phyloP scores from a whole-genome alignment of 441 rosid genomes.

The Bruguiera hainesii region DNA sequence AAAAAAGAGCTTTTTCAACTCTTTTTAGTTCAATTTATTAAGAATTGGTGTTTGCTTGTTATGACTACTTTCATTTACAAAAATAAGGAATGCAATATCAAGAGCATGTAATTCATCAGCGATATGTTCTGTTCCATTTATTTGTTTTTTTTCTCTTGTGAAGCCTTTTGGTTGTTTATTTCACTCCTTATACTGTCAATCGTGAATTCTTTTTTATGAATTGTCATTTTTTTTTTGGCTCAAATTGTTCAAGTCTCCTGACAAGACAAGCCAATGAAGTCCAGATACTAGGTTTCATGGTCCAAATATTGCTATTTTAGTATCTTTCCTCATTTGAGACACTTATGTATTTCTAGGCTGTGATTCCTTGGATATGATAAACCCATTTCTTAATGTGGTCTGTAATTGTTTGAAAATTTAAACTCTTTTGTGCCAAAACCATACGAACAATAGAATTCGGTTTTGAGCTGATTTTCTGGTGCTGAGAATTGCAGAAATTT shows the following conservation, averaged over 20 bases:
- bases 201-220: too few species aligned
- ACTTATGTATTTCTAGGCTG: too few species aligned
- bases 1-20: background rate
- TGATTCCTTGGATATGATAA: too few species aligned
- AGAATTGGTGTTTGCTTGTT: background rate
- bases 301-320: background rate
- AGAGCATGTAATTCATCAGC: background rate
- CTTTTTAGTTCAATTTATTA: too few species aligned
- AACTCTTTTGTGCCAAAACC: too few species aligned
- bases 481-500: background rate
- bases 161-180: background rate
- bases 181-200: too few species aligned
- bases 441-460: too few species aligned
- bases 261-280: background rate
- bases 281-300: background rate
- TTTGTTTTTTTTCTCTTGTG: background rate
- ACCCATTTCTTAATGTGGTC: too few species aligned
- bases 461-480: background rate
- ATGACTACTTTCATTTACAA: background rate
- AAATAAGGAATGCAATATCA: background rate
- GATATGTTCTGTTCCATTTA: background rate
- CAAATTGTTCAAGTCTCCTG: background rate
- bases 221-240: background rate
- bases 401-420: too few species aligned
- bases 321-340: background rate